These are phyloP conservation scores for Hymenoscyphus repandus DNA, from an alignment of 2,329 filamentous ascomycete species.

Conservation along the genomic window DNA sequence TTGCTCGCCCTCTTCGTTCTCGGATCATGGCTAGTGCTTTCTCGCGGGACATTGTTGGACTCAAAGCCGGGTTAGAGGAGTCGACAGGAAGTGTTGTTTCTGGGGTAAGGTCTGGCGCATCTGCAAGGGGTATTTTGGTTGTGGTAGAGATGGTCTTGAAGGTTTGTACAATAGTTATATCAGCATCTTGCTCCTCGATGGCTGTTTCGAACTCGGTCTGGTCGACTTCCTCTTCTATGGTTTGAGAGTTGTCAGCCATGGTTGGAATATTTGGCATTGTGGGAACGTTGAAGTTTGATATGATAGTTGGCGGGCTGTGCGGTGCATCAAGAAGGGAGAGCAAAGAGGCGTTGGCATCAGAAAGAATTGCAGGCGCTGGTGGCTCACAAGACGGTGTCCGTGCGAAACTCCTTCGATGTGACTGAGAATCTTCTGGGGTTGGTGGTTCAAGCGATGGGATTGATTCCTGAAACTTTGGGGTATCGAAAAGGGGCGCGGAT, in stretches of 20 bases:
- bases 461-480: background rate
- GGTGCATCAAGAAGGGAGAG: conserved; percentile 57
- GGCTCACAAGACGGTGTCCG: conserved; percentile 59
- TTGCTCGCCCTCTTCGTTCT: conserved; percentile 64
- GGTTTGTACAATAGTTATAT: conserved; percentile 14
- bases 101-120: conserved; percentile 23
- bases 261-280: conserved; percentile 2
- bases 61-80: conserved; percentile 48
- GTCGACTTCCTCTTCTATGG: conserved; percentile 22
- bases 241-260: conserved; percentile 9
- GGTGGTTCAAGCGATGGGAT: conserved; percentile 1
- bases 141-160: conserved; percentile 32
- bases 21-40: conserved; percentile 71
- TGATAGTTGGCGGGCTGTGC: conserved; percentile 21
- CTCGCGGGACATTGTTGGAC: conserved; percentile 65
- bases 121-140: conserved; percentile 29
- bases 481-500: conserved; percentile 1
- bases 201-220: conserved; percentile 6
- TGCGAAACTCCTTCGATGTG: conserved; percentile 36
- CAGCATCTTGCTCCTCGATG: conserved; percentile 11
- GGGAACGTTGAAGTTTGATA: background rate
- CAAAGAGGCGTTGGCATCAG: conserved; percentile 51
- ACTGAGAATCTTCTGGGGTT: conserved; percentile 1
- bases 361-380: conserved; percentile 50
- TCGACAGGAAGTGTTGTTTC: conserved; percentile 14